Evolutionary conservation across 2,329 filamentous ascomycete genomes (phyloP), one percentile per base, ranked within the genome.

Genomic region (Stemphylium lycopersici): DNA sequence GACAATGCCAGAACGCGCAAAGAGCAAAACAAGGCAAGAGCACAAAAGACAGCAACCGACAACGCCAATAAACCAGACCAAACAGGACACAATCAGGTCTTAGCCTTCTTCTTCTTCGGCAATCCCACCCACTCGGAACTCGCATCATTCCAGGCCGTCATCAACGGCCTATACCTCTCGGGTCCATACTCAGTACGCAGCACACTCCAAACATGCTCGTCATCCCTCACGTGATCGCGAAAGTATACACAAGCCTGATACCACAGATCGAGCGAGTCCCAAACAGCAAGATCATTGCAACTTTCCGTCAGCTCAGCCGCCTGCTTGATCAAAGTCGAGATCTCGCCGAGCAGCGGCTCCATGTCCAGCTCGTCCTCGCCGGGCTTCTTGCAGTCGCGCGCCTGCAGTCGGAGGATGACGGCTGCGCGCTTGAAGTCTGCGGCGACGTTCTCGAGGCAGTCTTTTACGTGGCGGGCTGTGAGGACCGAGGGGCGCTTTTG

Each of bases 261-360:
- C 48, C 44, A 53, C 3, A 31, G 22, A 6, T 47, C 22, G 6
- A 7, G 5, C 10, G 20, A 1, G 7, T 45, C 22, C 39, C 44
- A 56, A 13, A 24, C 12, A 7, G 7, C 8, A 12, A 45, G 4
- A n/a, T 47, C 39, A 10, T 29, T 26, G 16, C 48, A 56, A 1
- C 26, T 11, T 2, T 36, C 24, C 4, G 48, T 56, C 33, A 48
- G 40, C 13, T 48, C 34, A 4, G 15, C 42, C 8, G 52, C 52
- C 2, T 18, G 15, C 31, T n/a, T 10, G 1, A 55, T 8, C 26
- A 49, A 32, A 11, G 2, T n/a, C 6, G 16, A 6, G n/a, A 53
- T 16, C 16, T 56, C 49, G 10, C 37, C 42, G 5, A 54, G 29
- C 12, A 57, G 24, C 4, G 55, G 52, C 7, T 36, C 13, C 42